Evolutionary conservation across 2,329 filamentous ascomycete genomes (phyloP), one percentile per base, ranked within the genome.

Genomic region (Botrytis galanthina): DNA sequence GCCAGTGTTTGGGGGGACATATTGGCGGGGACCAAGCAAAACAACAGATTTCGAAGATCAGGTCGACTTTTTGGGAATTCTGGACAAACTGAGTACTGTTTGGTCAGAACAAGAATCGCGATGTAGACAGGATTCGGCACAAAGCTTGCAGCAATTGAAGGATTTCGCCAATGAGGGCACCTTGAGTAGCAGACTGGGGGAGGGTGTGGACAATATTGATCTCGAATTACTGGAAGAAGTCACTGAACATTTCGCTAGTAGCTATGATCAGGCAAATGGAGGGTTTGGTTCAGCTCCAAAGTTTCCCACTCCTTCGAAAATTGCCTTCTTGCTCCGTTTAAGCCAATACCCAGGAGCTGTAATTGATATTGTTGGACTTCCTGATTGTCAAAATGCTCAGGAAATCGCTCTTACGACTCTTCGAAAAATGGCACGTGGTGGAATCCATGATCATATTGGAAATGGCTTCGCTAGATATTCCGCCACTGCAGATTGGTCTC

Each of bases 1-100:
- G 80, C 96, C 96, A 0, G 92, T 99, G 16, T 98, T 98, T 83
- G 96, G 96, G 54, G 95, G 95, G 37, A 98, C 95, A 14, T 98
- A 98, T 82, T 98, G 94, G 93, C 94, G 95, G 6, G 87, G 80
- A 54, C 80, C 80, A 54, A 84, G 82, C 37, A 80, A 83, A 16
- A 82, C 82, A 1, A 82, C 82, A 32, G 75, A 77, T 4, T 79
- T 82, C 7, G 83, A 86, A 63, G 89, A 90, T 63, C 88, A 91
- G 7, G 87, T 93, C n/a, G 91, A 93, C 60, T 97, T 98, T 78
- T 85, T 97, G 59, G 90, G 91, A 32, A 94, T 98, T 48, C 82
- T 98, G 69, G 87, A 92, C 78, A 98, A 97, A 82, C 88, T 98
- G 61, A 85, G 86, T 37, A 85, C 86, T 61, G 87, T 89, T 32